These are phyloP conservation scores for Furcasterigmium furcatum DNA, from an alignment of 2,329 filamentous ascomycete species.

Conservation along the genomic window DNA sequence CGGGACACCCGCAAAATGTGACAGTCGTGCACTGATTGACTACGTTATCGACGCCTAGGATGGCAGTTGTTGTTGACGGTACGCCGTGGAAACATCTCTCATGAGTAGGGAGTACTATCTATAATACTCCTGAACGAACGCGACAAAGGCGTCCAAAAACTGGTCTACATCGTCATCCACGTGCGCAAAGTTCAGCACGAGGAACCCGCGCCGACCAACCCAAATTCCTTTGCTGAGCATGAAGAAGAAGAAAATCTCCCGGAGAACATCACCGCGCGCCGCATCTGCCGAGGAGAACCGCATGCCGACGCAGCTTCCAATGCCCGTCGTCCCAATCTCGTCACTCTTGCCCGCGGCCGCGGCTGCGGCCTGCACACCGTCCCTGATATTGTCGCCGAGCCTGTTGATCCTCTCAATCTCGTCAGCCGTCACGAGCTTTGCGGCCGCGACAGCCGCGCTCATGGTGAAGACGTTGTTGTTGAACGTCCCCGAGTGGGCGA, in stretches of 20 bases:
- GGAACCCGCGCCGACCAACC: slow-evolving; percentile 9
- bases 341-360: slow-evolving; percentile 1
- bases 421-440: not conserved
- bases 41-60: too few species aligned
- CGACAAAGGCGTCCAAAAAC: slow-evolving; percentile 1
- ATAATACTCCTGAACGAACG: too few species aligned
- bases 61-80: too few species aligned
- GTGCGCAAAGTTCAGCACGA: slow-evolving; percentile 9
- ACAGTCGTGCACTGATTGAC: too few species aligned
- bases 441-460: not conserved
- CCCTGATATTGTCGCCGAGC: not conserved
- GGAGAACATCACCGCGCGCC: not conserved
- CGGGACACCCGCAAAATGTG: too few species aligned
- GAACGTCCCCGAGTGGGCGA: slow-evolving; percentile 61
- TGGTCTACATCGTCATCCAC: slow-evolving; percentile 4
- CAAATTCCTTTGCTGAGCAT: slow-evolving; percentile 8
- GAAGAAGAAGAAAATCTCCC: slow-evolving; percentile 11
- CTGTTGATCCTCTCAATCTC: not conserved
- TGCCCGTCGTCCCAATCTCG: slow-evolving; percentile 3
- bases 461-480: slow-evolving; percentile 54
- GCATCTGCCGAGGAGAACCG: slow-evolving; percentile 10
- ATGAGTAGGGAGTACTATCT: too few species aligned
- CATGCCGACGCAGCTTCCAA: slow-evolving; percentile 8
- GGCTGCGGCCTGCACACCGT: too few species aligned
- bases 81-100: too few species aligned